A percentile compares a stretch with the other conserved stretches of the same genome.
These are phyloP conservation scores for Gastrolobium villosum DNA, from an alignment of 306 rosid genomes.

Conservation along the genomic window DNA sequence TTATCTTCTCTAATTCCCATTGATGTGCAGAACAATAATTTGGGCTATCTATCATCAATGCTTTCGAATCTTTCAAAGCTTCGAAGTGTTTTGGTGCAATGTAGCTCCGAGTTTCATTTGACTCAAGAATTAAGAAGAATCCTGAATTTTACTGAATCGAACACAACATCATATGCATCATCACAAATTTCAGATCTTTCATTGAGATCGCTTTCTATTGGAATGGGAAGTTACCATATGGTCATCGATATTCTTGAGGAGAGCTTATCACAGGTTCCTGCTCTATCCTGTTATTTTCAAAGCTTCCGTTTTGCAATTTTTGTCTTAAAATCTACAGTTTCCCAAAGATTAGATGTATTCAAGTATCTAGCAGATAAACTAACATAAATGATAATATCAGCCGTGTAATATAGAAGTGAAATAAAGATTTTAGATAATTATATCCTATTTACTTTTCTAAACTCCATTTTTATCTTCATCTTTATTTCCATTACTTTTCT, in stretches of 20 bases:
- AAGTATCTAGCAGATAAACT: too few species aligned
- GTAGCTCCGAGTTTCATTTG: neutral
- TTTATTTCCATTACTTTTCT: too few species aligned
- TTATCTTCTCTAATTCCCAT: neutral
- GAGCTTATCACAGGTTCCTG: neutral
- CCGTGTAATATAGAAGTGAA: too few species aligned
- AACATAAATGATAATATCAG: too few species aligned
- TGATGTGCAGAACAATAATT: neutral
- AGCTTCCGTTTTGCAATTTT: too few species aligned
- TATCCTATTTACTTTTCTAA: too few species aligned
- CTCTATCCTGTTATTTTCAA: neutral
- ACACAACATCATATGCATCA: neutral
- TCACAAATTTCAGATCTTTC: neutral
- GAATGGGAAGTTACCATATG: neutral
- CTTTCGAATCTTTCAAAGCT: neutral
- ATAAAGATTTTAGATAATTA: too few species aligned
- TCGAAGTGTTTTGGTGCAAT: slow-evolving; percentile 3
- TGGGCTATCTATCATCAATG: neutral
- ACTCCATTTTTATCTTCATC: too few species aligned
- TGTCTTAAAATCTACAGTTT: too few species aligned
- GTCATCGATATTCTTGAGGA: neutral
- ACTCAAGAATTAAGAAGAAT: neutral
- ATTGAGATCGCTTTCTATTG: neutral
- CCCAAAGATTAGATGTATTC: too few species aligned
- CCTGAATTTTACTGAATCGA: neutral